These are phyloP conservation scores for Seminavis robusta DNA, from an alignment of 108 stramenopile species.

Conservation along the genomic window DNA sequence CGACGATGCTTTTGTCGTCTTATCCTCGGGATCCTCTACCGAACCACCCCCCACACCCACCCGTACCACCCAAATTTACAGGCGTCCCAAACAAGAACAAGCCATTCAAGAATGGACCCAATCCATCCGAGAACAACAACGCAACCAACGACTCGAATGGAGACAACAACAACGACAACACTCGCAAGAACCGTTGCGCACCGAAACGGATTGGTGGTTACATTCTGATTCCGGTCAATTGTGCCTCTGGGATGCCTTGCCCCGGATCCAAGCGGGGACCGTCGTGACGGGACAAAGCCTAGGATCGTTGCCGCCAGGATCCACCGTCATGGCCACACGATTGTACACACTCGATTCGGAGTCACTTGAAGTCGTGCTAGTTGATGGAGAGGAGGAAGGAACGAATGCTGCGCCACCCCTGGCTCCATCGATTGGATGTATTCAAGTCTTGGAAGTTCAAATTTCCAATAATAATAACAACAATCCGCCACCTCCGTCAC, in stretches of 20 bases:
- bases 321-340: constrained; percentile 41
- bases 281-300: constrained; percentile 7
- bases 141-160: not conserved
- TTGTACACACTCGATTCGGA: constrained; percentile 33
- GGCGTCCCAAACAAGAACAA: not conserved
- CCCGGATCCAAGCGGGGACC: not conserved
- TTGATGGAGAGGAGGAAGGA: not conserved
- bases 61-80: too few relatives aligned
- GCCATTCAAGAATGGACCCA: constrained; percentile 5
- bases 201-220: not conserved
- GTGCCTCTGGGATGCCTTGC: not conserved
- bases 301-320: constrained; percentile 49
- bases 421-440: too few relatives aligned
- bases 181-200: not conserved
- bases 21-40: too few relatives aligned
- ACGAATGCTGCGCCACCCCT: not conserved
- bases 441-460: constrained; percentile 3
- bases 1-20: too few relatives aligned
- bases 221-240: not conserved
- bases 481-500: too few relatives aligned
- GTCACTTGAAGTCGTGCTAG: constrained; percentile 20
- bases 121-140: not conserved
- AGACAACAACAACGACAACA: not conserved
- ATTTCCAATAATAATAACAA: too few relatives aligned
- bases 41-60: too few relatives aligned